A percentile compares a stretch with the other conserved stretches of the same genome.
These are phyloP conservation scores for Lactarius pseudohatsudake DNA, from an alignment of 768 basidiomycete genomes.

Conservation along the genomic window DNA sequence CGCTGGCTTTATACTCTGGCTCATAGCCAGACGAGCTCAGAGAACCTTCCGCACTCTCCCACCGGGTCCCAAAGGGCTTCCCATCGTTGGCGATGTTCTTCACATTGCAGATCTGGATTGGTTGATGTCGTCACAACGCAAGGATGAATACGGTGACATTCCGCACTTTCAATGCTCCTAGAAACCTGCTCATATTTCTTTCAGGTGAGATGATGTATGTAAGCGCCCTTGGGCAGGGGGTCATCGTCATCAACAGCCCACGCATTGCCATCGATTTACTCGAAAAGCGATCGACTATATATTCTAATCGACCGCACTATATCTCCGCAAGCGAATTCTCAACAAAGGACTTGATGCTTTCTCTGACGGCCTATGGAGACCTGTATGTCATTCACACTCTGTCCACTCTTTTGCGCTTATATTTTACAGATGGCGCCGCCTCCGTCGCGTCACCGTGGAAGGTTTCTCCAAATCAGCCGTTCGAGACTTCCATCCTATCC, in stretches of 20 bases:
- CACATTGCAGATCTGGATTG: not conserved
- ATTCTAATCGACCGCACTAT: conserved; percentile 11
- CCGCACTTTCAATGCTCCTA: not conserved
- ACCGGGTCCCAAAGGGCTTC: not conserved
- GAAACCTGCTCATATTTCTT: not conserved
- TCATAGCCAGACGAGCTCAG: not conserved
- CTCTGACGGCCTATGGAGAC: conserved; percentile 31
- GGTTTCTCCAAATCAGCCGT: conserved; percentile 34
- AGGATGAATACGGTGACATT: not conserved
- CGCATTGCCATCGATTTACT: conserved; percentile 32
- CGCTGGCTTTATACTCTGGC: not conserved
- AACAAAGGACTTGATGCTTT: conserved; percentile 33
- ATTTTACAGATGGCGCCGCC: conserved; percentile 29
- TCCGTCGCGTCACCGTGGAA: conserved; percentile 30
- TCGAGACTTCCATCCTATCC: conserved; percentile 32
- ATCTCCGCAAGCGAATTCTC: conserved; percentile 34
- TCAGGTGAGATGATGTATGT: conserved; percentile 36
- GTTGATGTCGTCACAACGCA: not conserved
- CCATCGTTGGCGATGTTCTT: not conserved
- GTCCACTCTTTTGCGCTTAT: not conserved
- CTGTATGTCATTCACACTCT: not conserved
- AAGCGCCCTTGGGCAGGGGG: conserved; percentile 34
- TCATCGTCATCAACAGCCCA: conserved; percentile 35
- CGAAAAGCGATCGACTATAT: conserved; percentile 25
- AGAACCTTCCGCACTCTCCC: not conserved